Percentiles rank a stretch among this genome's conserved stretches.
Evolutionary conservation across 495 filamentous ascomycete species (phyloP).

Genomic region (Talaromyces borbonicus): DNA sequence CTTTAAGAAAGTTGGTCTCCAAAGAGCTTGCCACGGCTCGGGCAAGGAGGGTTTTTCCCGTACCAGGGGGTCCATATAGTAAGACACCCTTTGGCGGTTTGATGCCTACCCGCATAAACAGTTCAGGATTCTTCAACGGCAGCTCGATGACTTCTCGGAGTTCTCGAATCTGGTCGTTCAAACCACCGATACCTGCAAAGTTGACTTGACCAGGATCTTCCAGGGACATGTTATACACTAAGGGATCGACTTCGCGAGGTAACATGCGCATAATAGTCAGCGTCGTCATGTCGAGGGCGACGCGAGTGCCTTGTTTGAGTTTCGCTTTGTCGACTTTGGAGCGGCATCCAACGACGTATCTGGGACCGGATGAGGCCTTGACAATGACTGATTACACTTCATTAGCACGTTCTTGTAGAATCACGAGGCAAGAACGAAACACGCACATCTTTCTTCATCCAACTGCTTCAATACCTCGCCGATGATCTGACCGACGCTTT

Average conservation of each 20-base stretch:
- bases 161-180: constrained; percentile 99
- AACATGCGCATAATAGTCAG: constrained; percentile 99
- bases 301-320: constrained; percentile 95
- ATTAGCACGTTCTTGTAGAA: background rate
- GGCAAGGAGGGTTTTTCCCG: constrained; percentile 92
- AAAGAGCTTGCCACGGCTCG: constrained; percentile 93
- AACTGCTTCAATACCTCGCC: constrained; percentile 98
- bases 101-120: constrained; percentile 95
- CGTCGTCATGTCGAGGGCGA: constrained; percentile 99
- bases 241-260: constrained; percentile 92
- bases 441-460: constrained; percentile 89
- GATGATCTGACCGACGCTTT: constrained; percentile 99
- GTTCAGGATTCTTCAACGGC: constrained; percentile 95
- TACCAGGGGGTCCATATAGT: constrained; percentile 95
- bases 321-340: constrained; percentile 96
- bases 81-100: constrained; percentile 98
- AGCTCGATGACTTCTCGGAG: constrained; percentile 96
- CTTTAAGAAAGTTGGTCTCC: constrained; percentile 98
- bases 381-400: constrained; percentile 47
- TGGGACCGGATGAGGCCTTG: constrained; percentile 92
- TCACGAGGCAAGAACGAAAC: background rate
- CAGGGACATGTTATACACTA: constrained; percentile 99
- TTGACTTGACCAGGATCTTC: constrained; percentile 97
- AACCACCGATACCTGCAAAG: constrained; percentile 96
- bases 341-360: constrained; percentile 97